Evolutionary conservation across 352 stramenopile species (phyloP).

Genomic region (Phytophthora syringae): DNA sequence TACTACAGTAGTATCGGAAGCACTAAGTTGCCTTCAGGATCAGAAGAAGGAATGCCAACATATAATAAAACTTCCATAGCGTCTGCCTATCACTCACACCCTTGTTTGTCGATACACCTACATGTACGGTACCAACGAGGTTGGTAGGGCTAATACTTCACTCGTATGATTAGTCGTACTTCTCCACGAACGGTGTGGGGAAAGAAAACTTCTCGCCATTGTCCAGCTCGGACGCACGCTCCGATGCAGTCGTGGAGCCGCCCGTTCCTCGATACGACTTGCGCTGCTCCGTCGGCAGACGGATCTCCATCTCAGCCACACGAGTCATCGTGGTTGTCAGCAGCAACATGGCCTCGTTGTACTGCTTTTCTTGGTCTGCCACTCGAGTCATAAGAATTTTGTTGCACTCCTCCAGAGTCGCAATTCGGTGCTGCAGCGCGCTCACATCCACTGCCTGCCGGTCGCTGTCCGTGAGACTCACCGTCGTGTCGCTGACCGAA

Average conservation of each 20-base stretch:
- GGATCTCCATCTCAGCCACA: slow-evolving; percentile 85
- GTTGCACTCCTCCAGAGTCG: slow-evolving; percentile 77
- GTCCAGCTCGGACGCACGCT: slow-evolving; percentile 52
- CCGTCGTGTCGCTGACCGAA: slow-evolving; percentile 54
- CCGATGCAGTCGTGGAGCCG: slow-evolving; percentile 55
- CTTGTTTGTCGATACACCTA: slow-evolving; percentile 22
- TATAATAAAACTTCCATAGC: slow-evolving; percentile 30
- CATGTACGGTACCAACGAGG: slow-evolving; percentile 23
- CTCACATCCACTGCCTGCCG: slow-evolving; percentile 48
- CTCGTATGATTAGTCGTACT: slow-evolving; percentile 59
- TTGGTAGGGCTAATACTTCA: slow-evolving; percentile 36
- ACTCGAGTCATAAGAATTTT: slow-evolving; percentile 72
- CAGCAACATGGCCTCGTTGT: slow-evolving; percentile 87
- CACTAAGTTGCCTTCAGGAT: too few species aligned
- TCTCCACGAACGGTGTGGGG: slow-evolving; percentile 64
- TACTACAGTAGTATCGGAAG: neutral
- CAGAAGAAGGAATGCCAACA: too few species aligned
- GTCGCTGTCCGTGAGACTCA: slow-evolving; percentile 61
- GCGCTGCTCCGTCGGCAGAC: slow-evolving; percentile 51
- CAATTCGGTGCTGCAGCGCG: slow-evolving; percentile 60
- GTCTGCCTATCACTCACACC: slow-evolving; percentile 13
- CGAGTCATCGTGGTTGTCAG: slow-evolving; percentile 88
- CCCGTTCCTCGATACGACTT: slow-evolving; percentile 57
- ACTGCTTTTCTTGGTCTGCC: slow-evolving; percentile 83
- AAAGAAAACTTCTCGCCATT: slow-evolving; percentile 57